Conservation (phyloP, 129 eudicot genomes). For the Pseudognaphalium luteoalbum region DNA sequence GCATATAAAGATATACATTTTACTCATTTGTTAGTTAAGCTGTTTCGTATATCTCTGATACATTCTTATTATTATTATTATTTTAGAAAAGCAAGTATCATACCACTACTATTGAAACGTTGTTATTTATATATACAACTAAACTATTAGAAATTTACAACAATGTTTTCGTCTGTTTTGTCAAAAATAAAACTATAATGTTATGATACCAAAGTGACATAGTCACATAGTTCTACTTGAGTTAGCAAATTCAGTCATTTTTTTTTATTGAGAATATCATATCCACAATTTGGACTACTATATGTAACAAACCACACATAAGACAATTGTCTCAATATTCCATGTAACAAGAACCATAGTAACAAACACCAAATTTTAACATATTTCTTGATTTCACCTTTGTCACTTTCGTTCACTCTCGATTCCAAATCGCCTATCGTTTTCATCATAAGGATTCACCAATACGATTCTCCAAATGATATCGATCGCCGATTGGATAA, state of each 20-base stretch:
- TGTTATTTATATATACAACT: no score
- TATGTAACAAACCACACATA: slow-evolving; percentile 1
- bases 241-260: background rate
- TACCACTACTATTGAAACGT: no score
- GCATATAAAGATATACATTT: no score
- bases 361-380: slow-evolving; percentile 24
- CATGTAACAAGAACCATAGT: background rate
- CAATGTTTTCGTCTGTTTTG: slow-evolving; percentile 1
- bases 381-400: slow-evolving; percentile 23
- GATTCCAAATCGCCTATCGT: background rate
- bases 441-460: background rate
- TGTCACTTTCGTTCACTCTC: slow-evolving; percentile 20
- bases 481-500: background rate
- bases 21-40: no score
- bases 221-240: slow-evolving; percentile 5
- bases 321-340: slow-evolving; percentile 22
- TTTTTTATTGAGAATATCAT: slow-evolving; percentile 12
- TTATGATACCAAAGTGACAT: slow-evolving; percentile 19
- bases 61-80: no score
- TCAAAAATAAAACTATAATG: background rate
- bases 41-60: no score
- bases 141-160: background rate
- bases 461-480: background rate
- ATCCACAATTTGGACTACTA: slow-evolving; percentile 12
- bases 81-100: no score